These are phyloP conservation scores for Cladophialophora psammophila DNA, from an alignment of 2,329 filamentous ascomycete genomes.

Conservation along the genomic window DNA sequence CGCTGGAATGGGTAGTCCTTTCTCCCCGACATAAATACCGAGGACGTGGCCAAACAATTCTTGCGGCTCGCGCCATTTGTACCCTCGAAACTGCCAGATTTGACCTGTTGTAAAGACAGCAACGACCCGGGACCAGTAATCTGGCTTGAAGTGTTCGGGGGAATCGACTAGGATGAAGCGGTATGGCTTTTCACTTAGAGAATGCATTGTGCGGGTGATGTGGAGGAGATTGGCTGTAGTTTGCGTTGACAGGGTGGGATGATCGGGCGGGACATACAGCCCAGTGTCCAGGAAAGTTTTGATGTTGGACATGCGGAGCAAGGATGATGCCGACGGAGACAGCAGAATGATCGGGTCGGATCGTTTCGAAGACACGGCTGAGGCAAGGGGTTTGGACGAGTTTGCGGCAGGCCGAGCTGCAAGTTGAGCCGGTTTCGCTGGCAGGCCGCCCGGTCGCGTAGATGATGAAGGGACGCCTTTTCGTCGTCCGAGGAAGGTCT, in stretches of 20 bases:
- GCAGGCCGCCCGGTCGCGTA: constrained; percentile 45
- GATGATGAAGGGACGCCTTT: constrained; percentile 49
- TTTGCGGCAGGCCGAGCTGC: constrained; percentile 35
- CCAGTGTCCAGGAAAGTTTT: constrained; percentile 91
- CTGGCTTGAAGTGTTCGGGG: constrained; percentile 93
- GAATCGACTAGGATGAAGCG: constrained; percentile 96
- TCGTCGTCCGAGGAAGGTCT: constrained; percentile 72
- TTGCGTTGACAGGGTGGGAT: constrained; percentile 65
- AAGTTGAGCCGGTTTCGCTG: constrained; percentile 33
- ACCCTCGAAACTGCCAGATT: constrained; percentile 97
- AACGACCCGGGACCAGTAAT: constrained; percentile 95
- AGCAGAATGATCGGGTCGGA: constrained; percentile 92
- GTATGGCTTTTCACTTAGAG: constrained; percentile 67
- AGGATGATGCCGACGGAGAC: constrained; percentile 91
- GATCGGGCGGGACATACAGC: constrained; percentile 78
- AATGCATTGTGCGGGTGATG: constrained; percentile 77
- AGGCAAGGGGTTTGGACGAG: constrained; percentile 38
- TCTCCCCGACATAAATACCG: constrained; percentile 90
- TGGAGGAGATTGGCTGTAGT: constrained; percentile 82
- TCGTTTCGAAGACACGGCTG: constrained; percentile 52
- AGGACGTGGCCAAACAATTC: constrained; percentile 90
- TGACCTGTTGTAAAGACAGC: constrained; percentile 98
- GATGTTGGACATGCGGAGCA: constrained; percentile 94
- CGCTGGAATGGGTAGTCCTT: constrained; percentile 79
- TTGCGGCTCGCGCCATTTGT: constrained; percentile 89